These are phyloP conservation scores for Pichia thaimueangensis DNA, from an alignment of 805 yeast species.

Conservation along the genomic window DNA sequence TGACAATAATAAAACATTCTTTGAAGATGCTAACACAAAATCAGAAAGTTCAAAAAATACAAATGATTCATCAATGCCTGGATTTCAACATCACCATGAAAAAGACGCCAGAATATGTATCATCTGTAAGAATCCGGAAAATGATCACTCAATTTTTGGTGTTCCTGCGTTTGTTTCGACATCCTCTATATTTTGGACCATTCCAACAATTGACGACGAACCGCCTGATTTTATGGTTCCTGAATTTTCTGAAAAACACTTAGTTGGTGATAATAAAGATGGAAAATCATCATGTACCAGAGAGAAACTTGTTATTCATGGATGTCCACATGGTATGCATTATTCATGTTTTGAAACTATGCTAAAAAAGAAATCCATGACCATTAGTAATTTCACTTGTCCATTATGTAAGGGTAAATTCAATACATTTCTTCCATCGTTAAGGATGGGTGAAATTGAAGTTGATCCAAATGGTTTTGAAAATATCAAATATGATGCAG, in stretches of 20 bases:
- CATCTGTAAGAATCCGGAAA: slow-evolving; percentile 50
- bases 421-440: slow-evolving; percentile 41
- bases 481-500: neutral
- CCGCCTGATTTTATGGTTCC: slow-evolving; percentile 24
- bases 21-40: slow-evolving; percentile 8
- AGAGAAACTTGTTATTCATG: slow-evolving; percentile 31
- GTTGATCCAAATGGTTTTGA: slow-evolving; percentile 17
- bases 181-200: slow-evolving; percentile 44
- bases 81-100: neutral
- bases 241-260: slow-evolving; percentile 7
- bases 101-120: slow-evolving; percentile 39
- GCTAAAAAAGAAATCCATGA: slow-evolving; percentile 20
- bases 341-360: slow-evolving; percentile 35
- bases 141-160: slow-evolving; percentile 44
- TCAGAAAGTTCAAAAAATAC: slow-evolving; percentile 3
- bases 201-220: slow-evolving; percentile 32
- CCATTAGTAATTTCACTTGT: slow-evolving; percentile 32
- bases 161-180: slow-evolving; percentile 45
- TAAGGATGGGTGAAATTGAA: slow-evolving; percentile 24
- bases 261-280: slow-evolving; percentile 6
- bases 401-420: slow-evolving; percentile 45
- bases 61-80: slow-evolving; percentile 10
- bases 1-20: slow-evolving; percentile 31
- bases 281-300: slow-evolving; percentile 14
- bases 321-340: slow-evolving; percentile 53